phyloP scores from a whole-genome alignment of 371 early-diverging fungal species.

The Mortierella sp. region DNA sequence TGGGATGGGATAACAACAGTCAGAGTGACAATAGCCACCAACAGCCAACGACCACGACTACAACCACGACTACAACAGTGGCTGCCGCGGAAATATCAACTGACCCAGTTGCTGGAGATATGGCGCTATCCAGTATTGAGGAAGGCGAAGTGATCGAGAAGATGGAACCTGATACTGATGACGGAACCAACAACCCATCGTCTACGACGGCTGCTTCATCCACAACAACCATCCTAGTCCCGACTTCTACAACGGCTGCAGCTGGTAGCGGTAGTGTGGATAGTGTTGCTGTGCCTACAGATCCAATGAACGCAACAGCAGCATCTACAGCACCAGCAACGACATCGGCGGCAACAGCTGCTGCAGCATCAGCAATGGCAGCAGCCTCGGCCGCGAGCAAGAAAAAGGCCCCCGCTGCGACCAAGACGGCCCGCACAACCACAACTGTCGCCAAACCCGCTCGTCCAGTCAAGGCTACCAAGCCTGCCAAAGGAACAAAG shows the following conservation, averaged over 20 bases:
- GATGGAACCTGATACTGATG: slow-evolving; percentile 1
- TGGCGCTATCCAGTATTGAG: slow-evolving; percentile 4
- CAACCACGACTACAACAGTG: not conserved
- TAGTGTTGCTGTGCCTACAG: no score
- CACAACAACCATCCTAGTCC: not conserved
- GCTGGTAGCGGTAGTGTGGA: no score
- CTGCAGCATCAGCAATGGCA: not conserved
- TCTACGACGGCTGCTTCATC: not conserved
- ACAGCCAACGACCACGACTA: not conserved
- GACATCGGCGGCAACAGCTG: not conserved
- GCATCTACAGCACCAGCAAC: not conserved
- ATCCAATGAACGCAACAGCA: not conserved
- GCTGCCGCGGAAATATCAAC: no score
- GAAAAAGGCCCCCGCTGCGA: no score
- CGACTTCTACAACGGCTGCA: no score
- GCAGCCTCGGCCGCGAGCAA: no score
- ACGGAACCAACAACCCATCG: not conserved
- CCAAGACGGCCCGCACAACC: no score
- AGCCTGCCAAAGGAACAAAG: no score
- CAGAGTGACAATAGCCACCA: not conserved
- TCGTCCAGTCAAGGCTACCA: no score
- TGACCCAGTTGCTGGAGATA: no score
- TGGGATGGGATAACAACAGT: slow-evolving; percentile 15
- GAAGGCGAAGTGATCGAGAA: slow-evolving; percentile 28
- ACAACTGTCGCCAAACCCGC: not conserved